These are phyloP conservation scores for Asterophora parasitica DNA, from an alignment of 768 basidiomycete species.

Conservation along the genomic window DNA sequence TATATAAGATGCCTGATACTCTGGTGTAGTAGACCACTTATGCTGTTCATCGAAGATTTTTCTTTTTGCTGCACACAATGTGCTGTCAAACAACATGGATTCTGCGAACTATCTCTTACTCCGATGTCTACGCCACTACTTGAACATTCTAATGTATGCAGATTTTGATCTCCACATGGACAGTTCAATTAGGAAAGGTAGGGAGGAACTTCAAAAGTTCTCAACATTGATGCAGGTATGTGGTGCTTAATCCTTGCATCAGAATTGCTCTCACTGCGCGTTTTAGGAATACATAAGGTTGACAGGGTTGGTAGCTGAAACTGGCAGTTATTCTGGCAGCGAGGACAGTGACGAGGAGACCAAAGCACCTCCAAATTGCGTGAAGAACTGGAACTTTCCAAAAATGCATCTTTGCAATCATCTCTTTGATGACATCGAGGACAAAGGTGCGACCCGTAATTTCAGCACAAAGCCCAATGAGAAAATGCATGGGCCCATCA, in stretches of 20 bases:
- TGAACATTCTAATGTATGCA: slow-evolving; percentile 4
- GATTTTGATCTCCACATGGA: slow-evolving; percentile 7
- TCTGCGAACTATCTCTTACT: slow-evolving; percentile 1
- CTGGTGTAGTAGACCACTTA: too few relatives aligned
- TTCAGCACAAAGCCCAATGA: slow-evolving; percentile 31
- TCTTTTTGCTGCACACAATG: neutral
- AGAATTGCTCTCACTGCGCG: too few relatives aligned
- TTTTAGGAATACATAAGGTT: too few relatives aligned
- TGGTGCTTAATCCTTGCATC: too few relatives aligned
- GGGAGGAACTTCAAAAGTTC: slow-evolving; percentile 6
- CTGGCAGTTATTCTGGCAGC: too few relatives aligned
- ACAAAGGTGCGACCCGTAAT: slow-evolving; percentile 25
- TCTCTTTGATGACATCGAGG: slow-evolving; percentile 22
- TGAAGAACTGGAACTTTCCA: slow-evolving; percentile 31
- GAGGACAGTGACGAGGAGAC: slow-evolving; percentile 17
- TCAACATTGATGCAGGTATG: too few relatives aligned
- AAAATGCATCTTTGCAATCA: slow-evolving; percentile 30
- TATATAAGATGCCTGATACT: too few relatives aligned
- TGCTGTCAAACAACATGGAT: neutral
- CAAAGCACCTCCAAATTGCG: slow-evolving; percentile 12
- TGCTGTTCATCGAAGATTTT: too few relatives aligned
- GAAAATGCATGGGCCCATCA: slow-evolving; percentile 27
- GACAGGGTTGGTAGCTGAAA: too few relatives aligned
- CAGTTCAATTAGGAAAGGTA: slow-evolving; percentile 10
- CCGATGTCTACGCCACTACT: neutral